Conservation (phyloP, 2,329 filamentous ascomycete genomes). For the Sporothrix brunneoviolacea region DNA sequence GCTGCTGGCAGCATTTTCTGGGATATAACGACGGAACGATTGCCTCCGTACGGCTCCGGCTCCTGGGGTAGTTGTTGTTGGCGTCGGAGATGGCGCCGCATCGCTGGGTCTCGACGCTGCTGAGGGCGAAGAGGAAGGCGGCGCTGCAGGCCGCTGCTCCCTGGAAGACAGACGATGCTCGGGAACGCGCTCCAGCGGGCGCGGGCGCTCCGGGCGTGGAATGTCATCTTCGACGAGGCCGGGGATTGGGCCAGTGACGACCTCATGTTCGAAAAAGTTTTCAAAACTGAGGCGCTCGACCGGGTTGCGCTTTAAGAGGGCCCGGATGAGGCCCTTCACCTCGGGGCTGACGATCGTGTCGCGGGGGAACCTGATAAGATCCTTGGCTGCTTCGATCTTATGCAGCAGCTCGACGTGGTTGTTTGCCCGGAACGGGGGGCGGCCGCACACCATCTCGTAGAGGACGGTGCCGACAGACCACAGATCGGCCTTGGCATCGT, state of each 20-base stretch:
- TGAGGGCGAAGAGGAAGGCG: neutral
- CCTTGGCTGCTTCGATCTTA: constrained; percentile 84
- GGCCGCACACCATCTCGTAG: constrained; percentile 90
- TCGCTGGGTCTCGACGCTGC: neutral
- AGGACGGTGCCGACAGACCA: constrained; percentile 97
- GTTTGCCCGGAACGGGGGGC: constrained; percentile 81
- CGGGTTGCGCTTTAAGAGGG: constrained; percentile 76
- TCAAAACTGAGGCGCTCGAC: constrained; percentile 80
- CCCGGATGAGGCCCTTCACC: constrained; percentile 74
- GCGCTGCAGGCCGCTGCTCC: constrained; percentile 22
- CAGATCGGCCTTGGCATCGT: constrained; percentile 91
- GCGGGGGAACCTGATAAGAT: constrained; percentile 74
- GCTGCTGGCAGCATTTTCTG: constrained; percentile 5
- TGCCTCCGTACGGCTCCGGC: constrained; percentile 24
- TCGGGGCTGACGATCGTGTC: constrained; percentile 65
- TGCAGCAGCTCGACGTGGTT: constrained; percentile 93
- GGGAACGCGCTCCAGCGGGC: constrained; percentile 10
- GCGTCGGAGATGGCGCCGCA: constrained; percentile 19
- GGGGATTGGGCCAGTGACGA: constrained; percentile 70
- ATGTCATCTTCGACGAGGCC: constrained; percentile 73
- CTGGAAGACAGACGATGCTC: constrained; percentile 25
- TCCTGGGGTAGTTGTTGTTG: constrained; percentile 21
- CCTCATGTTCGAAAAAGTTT: constrained; percentile 70
- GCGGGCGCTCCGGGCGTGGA: constrained; percentile 29
- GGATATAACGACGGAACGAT: constrained; percentile 34